Conservation (phyloP, 2,329 filamentous ascomycete genomes). For the Ilyonectria mors-panacis region DNA sequence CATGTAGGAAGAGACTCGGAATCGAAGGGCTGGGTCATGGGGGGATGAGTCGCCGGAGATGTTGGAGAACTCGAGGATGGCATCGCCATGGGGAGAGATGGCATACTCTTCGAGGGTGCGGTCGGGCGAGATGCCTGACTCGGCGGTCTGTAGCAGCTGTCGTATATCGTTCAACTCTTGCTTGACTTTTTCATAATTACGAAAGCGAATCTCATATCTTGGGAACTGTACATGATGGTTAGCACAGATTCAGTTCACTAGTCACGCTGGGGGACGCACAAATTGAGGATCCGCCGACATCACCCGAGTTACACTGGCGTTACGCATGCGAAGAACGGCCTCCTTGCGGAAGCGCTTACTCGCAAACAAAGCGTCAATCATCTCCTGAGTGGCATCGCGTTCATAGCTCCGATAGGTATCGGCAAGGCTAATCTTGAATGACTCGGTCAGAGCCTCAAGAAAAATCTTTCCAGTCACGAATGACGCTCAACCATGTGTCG, state of each 20-base stretch:
- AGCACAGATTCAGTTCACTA: conserved; percentile 12
- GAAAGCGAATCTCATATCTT: conserved; percentile 63
- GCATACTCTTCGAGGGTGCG: conserved; percentile 58
- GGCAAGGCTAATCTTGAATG: conserved; percentile 58
- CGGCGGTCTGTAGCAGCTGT: conserved; percentile 57
- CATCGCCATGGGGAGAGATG: conserved; percentile 63
- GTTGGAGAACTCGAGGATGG: conserved; percentile 68
- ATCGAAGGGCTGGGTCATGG: conserved; percentile 60
- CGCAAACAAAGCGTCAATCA: conserved; percentile 60
- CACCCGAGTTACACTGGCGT: conserved; percentile 59
- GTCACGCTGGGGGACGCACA: conserved; percentile 45
- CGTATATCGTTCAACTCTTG: conserved; percentile 58
- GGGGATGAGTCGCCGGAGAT: conserved; percentile 49
- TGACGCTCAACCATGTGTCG: conserved; percentile 55
- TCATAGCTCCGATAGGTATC: conserved; percentile 64
- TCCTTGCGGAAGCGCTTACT: conserved; percentile 60
- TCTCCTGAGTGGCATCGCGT: conserved; percentile 58
- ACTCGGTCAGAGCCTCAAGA: conserved; percentile 59
- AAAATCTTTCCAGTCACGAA: conserved; percentile 63
- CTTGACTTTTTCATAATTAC: conserved; percentile 62
- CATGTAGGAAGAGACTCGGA: conserved; percentile 66
- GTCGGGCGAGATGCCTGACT: conserved; percentile 58
- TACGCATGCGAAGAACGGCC: conserved; percentile 62
- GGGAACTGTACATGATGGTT: conserved; percentile 52
- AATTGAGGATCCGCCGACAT: conserved; percentile 62